Evolutionary conservation across 352 stramenopile genomes (phyloP), one percentile per base, ranked within the genome.

Genomic region (Phytophthora megakarya): DNA sequence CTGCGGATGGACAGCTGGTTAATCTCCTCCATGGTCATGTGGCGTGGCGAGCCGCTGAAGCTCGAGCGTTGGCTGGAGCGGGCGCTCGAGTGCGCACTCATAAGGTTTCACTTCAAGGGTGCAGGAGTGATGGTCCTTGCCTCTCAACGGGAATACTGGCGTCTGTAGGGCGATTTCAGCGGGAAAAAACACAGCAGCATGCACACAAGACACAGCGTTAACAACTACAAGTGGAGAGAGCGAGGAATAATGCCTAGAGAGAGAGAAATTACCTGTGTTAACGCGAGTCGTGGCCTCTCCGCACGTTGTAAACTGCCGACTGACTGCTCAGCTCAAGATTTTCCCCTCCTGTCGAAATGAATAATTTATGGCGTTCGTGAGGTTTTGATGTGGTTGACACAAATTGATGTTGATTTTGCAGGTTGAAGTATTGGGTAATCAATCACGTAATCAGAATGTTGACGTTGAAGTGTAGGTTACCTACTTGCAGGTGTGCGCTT

Each of bases 11-110:
- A 72, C 44, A 77, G 40, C 25, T 73, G 65, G 44, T 74, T 77
- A 54, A 77, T 71, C 40, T 68, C 69, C 21, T 78, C 70, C 42
- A 81, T 30, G 5, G 83, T 78, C 38, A 84, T 64, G 46, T 64
- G 69, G 16, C 76, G 75, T 39, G 80, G 75, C 21, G 83, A 82
- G 52, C 71, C 67, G 18, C 42, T 75, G 12, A 73, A 51, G 67
- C 80, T 89, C 48, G 75, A 76, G 30, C 56, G 61, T 32, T 61
- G 65, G 53, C 67, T 70, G 28, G 56, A 65, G 21, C 63, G 63
- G 28, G 50, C 63, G 46, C 63, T 69, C 26, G 37, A 62, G 45
- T 61, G 65, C 53, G 43, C 58, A 25, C 65, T 72, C 51, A 64
- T 65, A 18, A 13, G 1, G 44, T 12, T 19, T 43, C 3, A 5